Percentiles rank a stretch among this genome's conserved stretches.
These are phyloP conservation scores for Mucor plumbeus DNA, from an alignment of 371 early-diverging fungal species.

Conservation along the genomic window DNA sequence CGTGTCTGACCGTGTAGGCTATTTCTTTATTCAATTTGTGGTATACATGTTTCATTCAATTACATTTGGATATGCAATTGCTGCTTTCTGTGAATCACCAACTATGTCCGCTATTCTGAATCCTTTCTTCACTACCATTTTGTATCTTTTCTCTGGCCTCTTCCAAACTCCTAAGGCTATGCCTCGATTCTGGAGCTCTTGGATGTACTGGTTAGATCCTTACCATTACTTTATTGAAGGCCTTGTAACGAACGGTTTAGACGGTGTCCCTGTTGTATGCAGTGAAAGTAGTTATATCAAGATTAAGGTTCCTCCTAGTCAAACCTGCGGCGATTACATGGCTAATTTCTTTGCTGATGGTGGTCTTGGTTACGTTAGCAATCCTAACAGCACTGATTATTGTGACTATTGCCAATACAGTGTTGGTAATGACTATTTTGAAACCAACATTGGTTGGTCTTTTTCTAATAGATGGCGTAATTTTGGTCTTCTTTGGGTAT, in stretches of 20 bases:
- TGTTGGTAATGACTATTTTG: conserved; percentile 65
- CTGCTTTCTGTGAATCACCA: conserved; percentile 62
- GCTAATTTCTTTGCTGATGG: conserved; percentile 54
- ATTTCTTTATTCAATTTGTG: conserved; percentile 59
- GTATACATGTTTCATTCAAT: conserved; percentile 61
- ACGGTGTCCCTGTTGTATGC: conserved; percentile 60
- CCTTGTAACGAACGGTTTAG: conserved; percentile 71
- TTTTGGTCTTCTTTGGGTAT: conserved; percentile 67
- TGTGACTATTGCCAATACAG: conserved; percentile 74
- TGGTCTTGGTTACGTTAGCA: conserved; percentile 63
- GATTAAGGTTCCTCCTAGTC: conserved; percentile 61
- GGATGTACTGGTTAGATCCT: conserved; percentile 76
- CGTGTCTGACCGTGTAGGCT: conserved; percentile 47
- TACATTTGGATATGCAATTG: conserved; percentile 67
- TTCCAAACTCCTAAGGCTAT: conserved; percentile 60
- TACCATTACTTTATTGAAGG: conserved; percentile 78
- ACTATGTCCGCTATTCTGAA: conserved; percentile 64
- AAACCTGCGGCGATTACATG: conserved; percentile 68
- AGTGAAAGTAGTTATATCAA: conserved; percentile 46
- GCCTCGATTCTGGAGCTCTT: conserved; percentile 71
- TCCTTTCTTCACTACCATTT: conserved; percentile 63
- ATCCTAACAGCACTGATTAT: conserved; percentile 49
- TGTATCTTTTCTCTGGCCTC: conserved; percentile 68
- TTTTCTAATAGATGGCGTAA: conserved; percentile 74
- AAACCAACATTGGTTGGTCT: conserved; percentile 57